These are phyloP conservation scores for Ceratobasidium sp. DNA, from an alignment of 1,284 basidiomycete species.

Conservation along the genomic window DNA sequence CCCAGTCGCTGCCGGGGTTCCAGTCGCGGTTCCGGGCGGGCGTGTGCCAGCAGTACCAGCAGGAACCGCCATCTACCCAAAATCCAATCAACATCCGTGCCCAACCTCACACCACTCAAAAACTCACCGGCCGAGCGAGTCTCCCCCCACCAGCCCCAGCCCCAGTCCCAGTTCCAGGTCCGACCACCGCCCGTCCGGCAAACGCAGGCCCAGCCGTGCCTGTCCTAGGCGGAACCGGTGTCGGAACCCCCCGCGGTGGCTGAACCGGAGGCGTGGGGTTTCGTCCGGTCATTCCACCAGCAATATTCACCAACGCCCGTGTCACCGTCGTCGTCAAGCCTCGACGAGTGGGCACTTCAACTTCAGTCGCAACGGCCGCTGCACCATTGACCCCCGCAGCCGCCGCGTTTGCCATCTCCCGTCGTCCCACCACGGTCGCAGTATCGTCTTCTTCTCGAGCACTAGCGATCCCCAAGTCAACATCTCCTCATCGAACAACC, in stretches of 20 bases:
- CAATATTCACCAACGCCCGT: constrained; percentile 19
- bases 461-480: too few species aligned
- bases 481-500: too few species aligned
- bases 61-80: too few species aligned
- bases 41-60: too few species aligned
- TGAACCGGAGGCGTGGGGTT: neutral
- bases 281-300: constrained; percentile 11
- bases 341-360: constrained; percentile 14
- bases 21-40: neutral
- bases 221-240: neutral
- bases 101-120: too few species aligned
- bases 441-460: constrained; percentile 23
- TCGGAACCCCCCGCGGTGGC: neutral
- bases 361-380: constrained; percentile 24
- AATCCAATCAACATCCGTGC: neutral
- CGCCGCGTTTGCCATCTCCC: neutral
- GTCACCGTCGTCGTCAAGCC: constrained; percentile 17
- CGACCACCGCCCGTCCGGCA: neutral
- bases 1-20: neutral
- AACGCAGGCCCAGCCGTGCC: neutral
- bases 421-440: neutral
- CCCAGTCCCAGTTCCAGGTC: neutral
- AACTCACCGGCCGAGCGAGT: neutral
- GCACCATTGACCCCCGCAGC: too few species aligned
- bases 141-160: neutral